A percentile compares a stretch with the other conserved stretches of the same genome.
phyloP scores from a whole-genome alignment of 2,329 filamentous ascomycete genomes.

The Clonostachys chloroleuca region DNA sequence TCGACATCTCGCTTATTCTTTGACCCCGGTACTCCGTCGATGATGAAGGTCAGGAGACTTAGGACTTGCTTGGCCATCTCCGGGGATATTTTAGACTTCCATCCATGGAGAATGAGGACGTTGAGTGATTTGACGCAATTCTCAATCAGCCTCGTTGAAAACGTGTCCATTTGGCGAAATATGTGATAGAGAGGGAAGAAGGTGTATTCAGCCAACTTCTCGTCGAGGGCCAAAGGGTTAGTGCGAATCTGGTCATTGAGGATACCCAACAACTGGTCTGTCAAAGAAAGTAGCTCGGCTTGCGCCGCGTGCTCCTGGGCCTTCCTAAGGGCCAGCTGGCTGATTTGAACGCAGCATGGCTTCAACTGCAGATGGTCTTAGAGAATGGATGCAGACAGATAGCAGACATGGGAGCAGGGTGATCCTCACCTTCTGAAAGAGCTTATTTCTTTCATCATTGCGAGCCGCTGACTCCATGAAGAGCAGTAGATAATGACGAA shows the following conservation, averaged over 20 bases:
- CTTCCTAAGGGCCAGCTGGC: constrained; percentile 48
- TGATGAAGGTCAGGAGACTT: constrained; percentile 76
- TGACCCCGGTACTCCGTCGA: constrained; percentile 64
- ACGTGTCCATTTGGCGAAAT: constrained; percentile 68
- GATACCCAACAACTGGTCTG: constrained; percentile 37
- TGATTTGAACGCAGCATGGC: constrained; percentile 56
- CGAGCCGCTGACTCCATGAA: constrained; percentile 15
- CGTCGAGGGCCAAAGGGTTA: constrained; percentile 57
- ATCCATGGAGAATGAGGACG: constrained; percentile 72
- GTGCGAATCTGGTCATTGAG: constrained; percentile 35
- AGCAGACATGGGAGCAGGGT: neutral
- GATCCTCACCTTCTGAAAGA: constrained; percentile 19
- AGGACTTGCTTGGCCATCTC: constrained; percentile 80
- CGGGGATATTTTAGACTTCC: constrained; percentile 66
- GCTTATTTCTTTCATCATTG: constrained; percentile 16
- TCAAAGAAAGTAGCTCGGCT: constrained; percentile 39
- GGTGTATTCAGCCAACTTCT: constrained; percentile 85
- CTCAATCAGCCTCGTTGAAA: constrained; percentile 71
- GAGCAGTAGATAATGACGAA: neutral
- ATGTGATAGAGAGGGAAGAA: constrained; percentile 92
- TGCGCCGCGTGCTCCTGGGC: constrained; percentile 31
- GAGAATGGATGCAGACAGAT: neutral
- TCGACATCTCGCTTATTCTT: constrained; percentile 39
- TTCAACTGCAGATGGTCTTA: constrained; percentile 43
- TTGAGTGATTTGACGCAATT: constrained; percentile 70